Percentiles rank a stretch among this genome's conserved stretches.
Evolutionary conservation across 169 alveolate species (phyloP).

Genomic region (Sarcocystis neurona): DNA sequence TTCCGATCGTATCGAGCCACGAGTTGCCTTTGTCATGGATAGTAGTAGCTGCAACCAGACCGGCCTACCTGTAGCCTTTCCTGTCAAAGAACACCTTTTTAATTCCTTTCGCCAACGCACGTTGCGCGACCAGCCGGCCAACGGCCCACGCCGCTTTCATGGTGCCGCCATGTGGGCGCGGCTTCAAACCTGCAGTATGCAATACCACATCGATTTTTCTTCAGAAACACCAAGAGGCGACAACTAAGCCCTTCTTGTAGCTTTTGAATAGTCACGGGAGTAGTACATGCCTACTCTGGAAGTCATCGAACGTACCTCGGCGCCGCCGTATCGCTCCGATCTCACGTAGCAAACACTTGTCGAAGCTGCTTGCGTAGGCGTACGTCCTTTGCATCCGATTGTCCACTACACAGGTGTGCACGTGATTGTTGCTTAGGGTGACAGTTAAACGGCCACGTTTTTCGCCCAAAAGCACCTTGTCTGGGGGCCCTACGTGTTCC

Average conservation of each 20-base stretch:
- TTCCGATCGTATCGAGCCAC: not conserved
- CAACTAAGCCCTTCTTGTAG: not conserved
- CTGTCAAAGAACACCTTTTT: conserved; percentile 24
- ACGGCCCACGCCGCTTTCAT: conserved; percentile 28
- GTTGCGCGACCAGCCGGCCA: conserved; percentile 14
- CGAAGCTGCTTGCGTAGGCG: conserved; percentile 33
- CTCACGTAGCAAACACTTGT: not conserved
- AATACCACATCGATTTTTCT: too few species aligned
- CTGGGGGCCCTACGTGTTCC: not conserved
- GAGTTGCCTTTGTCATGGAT: not conserved
- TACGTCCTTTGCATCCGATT: conserved; percentile 11
- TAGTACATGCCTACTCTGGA: not conserved
- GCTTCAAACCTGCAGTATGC: not conserved
- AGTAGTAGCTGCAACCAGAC: not conserved
- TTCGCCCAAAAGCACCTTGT: conserved; percentile 23
- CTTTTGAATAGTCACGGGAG: not conserved
- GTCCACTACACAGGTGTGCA: conserved; percentile 22
- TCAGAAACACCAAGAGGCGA: not conserved
- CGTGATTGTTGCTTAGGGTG: conserved; percentile 31
- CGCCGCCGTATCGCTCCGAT: not conserved
- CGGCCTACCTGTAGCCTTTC: conserved; percentile 17
- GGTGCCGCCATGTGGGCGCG: conserved; percentile 32
- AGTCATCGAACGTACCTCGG: not conserved
- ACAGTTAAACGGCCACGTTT: conserved; percentile 13
- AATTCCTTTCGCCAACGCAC: conserved; percentile 9